Base-by-base conservation (phyloP, 805 yeast genomes). In the Metschnikowia dekortorum region DNA sequence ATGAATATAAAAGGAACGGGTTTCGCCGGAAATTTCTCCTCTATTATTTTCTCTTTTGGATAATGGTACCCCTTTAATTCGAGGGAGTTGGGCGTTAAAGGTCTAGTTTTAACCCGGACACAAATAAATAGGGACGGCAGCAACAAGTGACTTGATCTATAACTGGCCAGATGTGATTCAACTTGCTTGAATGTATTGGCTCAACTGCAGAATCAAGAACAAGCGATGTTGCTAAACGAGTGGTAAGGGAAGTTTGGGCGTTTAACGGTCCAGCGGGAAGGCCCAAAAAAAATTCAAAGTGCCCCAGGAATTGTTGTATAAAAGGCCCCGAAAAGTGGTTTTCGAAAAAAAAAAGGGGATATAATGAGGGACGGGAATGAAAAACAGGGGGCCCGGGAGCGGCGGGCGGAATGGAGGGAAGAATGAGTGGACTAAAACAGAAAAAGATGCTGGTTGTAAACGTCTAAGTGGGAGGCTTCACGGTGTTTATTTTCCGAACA, bases 401-500 rank as follows among this genome's bases (percentile, higher is more conserved):
- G 43, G 43, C 34, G 43, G 43, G 8, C 13, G 43, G 34, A 31
- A 39, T n/a, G 41, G 28, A 39, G 41, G 18, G 41, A 34, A 34
- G 11, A 8, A 26, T 28, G 22, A 8, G 31, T n/a, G 22, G 29
- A 42, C 38, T 31, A 42, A 33, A 42, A 42, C 28, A 40, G 44
- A 41, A 41, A 31, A 31, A 22, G 42, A 14, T 22, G 35, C 30
- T 33, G 37, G 38, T 26, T 22, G 45, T 41, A 32, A 39, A 26
- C 26, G 34, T 10, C 26, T 39, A 14, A 31, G 42, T 32, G 45
- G 44, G 45, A 13, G 22, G 45, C 34, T 42, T 33, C 22, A 32
- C 34, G 32, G 45, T 42, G 45, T 42, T 42, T 42, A 26, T 42
- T 42, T 42, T 26, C 26, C 14, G 45, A 22, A 33, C 45, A n/a